Conservation (phyloP, 768 basidiomycete species). For the Phlegmacium glaucopus region DNA sequence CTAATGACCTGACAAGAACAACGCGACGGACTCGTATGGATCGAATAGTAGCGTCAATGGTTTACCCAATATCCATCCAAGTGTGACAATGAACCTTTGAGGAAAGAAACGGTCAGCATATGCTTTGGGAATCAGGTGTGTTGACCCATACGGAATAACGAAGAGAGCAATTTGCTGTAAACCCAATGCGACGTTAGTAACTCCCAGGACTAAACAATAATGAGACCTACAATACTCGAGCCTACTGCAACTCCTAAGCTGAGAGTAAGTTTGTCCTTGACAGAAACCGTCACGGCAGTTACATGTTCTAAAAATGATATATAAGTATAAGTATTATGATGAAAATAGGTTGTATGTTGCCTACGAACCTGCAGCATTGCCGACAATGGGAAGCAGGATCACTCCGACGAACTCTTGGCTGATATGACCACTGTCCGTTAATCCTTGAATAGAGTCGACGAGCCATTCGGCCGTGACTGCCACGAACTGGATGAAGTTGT, state of each 20-base stretch:
- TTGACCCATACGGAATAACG: constrained; percentile 61
- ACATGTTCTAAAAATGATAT: constrained; percentile 59
- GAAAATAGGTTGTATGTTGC: background rate
- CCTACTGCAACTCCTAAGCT: constrained; percentile 90
- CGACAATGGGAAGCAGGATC: constrained; percentile 84
- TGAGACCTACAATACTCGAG: constrained; percentile 63
- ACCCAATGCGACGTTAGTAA: constrained; percentile 2
- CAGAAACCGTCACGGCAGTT: constrained; percentile 88
- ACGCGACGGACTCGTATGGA: constrained; percentile 76
- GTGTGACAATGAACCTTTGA: constrained; percentile 60
- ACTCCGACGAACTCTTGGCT: constrained; percentile 83
- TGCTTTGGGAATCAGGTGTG: too few relatives aligned
- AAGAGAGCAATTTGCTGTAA: constrained; percentile 78
- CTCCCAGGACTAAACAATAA: background rate
- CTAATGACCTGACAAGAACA: constrained; percentile 41
- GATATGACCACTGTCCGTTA: constrained; percentile 56
- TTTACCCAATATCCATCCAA: constrained; percentile 83
- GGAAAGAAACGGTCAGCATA: too few relatives aligned
- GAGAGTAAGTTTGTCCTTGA: constrained; percentile 85
- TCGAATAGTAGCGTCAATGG: constrained; percentile 83
- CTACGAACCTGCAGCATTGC: constrained; percentile 72
- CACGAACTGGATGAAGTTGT: constrained; percentile 44
- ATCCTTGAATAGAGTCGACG: constrained; percentile 77
- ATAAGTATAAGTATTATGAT: constrained; percentile 2
- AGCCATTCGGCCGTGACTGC: constrained; percentile 68